phyloP scores from a whole-genome alignment of 169 alveolate genomes.

The Plasmodium blacklocki region DNA sequence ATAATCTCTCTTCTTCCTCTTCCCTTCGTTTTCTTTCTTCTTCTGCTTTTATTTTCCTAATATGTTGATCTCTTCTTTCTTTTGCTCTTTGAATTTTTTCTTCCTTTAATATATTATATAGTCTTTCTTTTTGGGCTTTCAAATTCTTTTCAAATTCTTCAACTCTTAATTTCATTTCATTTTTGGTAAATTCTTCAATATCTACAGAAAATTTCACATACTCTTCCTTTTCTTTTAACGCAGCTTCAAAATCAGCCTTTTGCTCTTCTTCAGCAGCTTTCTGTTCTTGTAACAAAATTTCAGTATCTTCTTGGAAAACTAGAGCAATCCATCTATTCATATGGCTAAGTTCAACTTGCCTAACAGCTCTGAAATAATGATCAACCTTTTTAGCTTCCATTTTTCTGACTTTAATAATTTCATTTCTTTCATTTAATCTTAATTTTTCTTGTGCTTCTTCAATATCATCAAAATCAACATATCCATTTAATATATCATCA shows the following conservation, averaged over 20 bases:
- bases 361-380: conserved; percentile 89
- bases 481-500: conserved; percentile 90
- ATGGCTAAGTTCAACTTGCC: conserved; percentile 86
- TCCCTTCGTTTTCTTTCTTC: conserved; percentile 87
- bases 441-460: conserved; percentile 90
- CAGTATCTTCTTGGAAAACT: conserved; percentile 81
- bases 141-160: conserved; percentile 79
- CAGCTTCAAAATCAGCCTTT: conserved; percentile 82
- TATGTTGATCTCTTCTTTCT: conserved; percentile 83
- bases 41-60: conserved; percentile 79
- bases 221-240: conserved; percentile 79
- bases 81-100: conserved; percentile 88
- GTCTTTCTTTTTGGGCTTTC: conserved; percentile 63
- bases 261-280: conserved; percentile 83
- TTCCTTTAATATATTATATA: conserved; percentile 64
- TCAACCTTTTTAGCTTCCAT: conserved; percentile 90
- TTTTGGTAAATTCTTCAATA: conserved; percentile 81
- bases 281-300: conserved; percentile 80
- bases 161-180: conserved; percentile 75
- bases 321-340: conserved; percentile 81
- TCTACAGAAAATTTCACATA: conserved; percentile 77
- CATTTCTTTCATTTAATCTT: conserved; percentile 87
- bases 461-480: conserved; percentile 90
- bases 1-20: conserved; percentile 86
- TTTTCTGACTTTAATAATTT: conserved; percentile 86